Percentiles rank a stretch among this genome's conserved stretches.
Conservation (phyloP, 2,329 filamentous ascomycete species). For the Fusarium nematophilum region DNA sequence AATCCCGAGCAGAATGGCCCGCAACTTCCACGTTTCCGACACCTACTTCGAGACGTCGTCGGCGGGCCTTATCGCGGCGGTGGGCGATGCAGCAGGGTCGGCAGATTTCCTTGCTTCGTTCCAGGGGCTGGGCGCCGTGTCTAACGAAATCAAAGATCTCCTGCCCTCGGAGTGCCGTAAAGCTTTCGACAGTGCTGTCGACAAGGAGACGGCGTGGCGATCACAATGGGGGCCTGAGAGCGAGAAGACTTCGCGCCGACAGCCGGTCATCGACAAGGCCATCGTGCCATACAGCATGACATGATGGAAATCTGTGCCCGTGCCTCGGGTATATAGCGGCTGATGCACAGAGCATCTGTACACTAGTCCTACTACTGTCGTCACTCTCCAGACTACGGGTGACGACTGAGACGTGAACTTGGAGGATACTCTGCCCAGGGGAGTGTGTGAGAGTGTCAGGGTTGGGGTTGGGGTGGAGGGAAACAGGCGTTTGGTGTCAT, state of each 20-base stretch:
- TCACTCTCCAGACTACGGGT: background rate
- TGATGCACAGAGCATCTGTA: background rate
- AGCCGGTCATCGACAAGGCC: constrained; percentile 72
- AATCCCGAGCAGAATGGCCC: constrained; percentile 60
- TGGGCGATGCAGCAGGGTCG: constrained; percentile 58
- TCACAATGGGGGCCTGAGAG: constrained; percentile 78
- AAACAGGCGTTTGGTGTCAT: constrained; percentile 37
- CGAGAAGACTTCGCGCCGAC: constrained; percentile 62
- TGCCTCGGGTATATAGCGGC: background rate
- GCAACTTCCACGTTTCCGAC: constrained; percentile 69
- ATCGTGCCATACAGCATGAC: constrained; percentile 68
- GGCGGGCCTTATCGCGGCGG: constrained; percentile 57
- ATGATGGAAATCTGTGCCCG: constrained; percentile 18
- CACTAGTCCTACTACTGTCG: background rate
- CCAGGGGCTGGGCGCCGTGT: constrained; percentile 71
- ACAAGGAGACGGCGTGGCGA: constrained; percentile 78
- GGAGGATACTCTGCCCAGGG: background rate
- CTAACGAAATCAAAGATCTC: constrained; percentile 73
- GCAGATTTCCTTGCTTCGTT: constrained; percentile 63
- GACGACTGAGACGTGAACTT: constrained; percentile 2
- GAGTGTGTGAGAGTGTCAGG: constrained; percentile 1
- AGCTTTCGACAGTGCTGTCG: constrained; percentile 76
- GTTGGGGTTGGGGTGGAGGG: constrained; percentile 3
- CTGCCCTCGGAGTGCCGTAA: constrained; percentile 77
- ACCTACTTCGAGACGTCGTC: constrained; percentile 64